A percentile compares a stretch with the other conserved stretches of the same genome.
Conservation (phyloP, 2,329 filamentous ascomycete species). For the Chrysoporthe puriensis region DNA sequence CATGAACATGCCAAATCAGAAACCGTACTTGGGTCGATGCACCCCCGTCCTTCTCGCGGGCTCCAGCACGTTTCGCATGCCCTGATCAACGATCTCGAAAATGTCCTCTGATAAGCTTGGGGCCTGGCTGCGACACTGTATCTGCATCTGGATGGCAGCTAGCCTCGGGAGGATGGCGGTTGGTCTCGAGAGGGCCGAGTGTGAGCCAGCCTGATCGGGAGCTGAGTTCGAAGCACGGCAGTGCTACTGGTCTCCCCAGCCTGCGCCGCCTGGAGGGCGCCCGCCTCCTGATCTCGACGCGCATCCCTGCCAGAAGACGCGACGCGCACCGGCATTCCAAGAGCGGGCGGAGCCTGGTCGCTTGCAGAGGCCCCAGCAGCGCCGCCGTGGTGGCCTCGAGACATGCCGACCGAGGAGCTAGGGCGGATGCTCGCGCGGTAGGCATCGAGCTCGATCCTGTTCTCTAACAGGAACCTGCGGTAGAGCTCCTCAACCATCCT, state of each 20-base stretch:
- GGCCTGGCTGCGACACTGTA: too few relatives aligned
- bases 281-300: not conserved
- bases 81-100: too few relatives aligned
- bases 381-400: not conserved
- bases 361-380: not conserved
- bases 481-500: not conserved
- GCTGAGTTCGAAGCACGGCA: not conserved
- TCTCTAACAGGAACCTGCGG: not conserved
- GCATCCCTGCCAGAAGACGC: not conserved
- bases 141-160: too few relatives aligned
- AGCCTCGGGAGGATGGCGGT: too few relatives aligned
- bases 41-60: too few relatives aligned
- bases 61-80: too few relatives aligned
- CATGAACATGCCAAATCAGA: too few relatives aligned
- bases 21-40: too few relatives aligned
- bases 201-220: not conserved
- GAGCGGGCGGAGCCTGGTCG: not conserved
- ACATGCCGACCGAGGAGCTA: not conserved
- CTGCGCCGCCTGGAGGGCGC: not conserved
- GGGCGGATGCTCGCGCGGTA: not conserved
- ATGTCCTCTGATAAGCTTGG: too few relatives aligned
- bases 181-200: not conserved
- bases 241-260: not conserved
- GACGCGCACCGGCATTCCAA: not conserved
- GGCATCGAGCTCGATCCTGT: conserved; percentile 7